phyloP scores from a whole-genome alignment of 495 filamentous ascomycete genomes.

The Polyplosphaeria fusca region DNA sequence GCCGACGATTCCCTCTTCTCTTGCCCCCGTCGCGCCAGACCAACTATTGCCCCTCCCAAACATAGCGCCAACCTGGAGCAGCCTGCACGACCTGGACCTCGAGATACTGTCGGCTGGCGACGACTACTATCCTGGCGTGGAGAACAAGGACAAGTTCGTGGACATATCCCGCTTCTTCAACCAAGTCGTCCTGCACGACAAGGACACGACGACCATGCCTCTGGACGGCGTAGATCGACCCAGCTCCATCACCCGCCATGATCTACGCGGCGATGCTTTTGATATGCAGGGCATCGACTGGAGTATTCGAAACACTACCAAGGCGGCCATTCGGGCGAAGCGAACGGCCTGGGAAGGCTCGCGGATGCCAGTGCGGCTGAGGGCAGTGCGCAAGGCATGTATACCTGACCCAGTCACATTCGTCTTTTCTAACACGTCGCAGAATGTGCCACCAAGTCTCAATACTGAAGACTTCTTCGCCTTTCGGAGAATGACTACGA shows the following conservation, averaged over 20 bases:
- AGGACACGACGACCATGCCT: not conserved
- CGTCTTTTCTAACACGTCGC: not conserved
- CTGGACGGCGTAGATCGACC: slow-evolving; percentile 37
- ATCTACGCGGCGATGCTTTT: slow-evolving; percentile 56
- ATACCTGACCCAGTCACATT: not conserved
- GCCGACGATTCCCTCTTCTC: not conserved
- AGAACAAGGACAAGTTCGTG: slow-evolving; percentile 13
- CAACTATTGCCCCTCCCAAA: not conserved
- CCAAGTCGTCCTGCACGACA: not conserved
- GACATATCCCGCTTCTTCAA: slow-evolving; percentile 9
- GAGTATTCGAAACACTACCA: slow-evolving; percentile 53
- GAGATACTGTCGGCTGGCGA: not conserved
- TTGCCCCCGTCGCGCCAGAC: not conserved
- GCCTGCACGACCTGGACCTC: not conserved
- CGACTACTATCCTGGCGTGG: not conserved
- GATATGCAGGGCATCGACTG: slow-evolving; percentile 83
- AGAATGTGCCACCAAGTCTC: slow-evolving; percentile 19
- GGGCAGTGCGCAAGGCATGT: not conserved
- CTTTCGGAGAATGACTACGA: slow-evolving; percentile 68
- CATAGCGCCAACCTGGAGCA: not conserved
- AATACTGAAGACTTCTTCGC: slow-evolving; percentile 60
- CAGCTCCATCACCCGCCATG: slow-evolving; percentile 37
- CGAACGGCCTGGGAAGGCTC: not conserved
- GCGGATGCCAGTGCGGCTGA: slow-evolving; percentile 6
- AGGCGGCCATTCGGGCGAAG: slow-evolving; percentile 50